Evolutionary conservation across 2,329 filamentous ascomycete genomes (phyloP).

Genomic region (Myriosclerotinia duriaeana): DNA sequence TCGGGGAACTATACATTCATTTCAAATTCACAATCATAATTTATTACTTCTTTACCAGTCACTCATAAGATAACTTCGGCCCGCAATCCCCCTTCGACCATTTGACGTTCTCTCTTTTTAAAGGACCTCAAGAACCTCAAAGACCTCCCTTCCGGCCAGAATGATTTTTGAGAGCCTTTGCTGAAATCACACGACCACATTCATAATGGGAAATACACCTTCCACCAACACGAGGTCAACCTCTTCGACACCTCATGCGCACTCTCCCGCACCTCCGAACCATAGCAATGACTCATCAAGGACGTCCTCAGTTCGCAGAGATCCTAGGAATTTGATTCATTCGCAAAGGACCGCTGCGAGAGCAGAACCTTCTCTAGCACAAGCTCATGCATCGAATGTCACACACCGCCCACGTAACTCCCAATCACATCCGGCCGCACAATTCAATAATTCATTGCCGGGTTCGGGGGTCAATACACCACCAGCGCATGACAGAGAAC

Average conservation of each 20-base stretch:
- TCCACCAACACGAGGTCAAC: constrained; percentile 44
- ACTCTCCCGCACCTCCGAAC: constrained; percentile 36
- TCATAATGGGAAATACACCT: constrained; percentile 48
- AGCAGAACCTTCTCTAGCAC: constrained; percentile 61
- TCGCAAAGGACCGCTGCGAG: constrained; percentile 57
- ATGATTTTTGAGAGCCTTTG: constrained; percentile 13
- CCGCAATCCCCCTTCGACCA: neutral
- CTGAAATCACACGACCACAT: constrained; percentile 32
- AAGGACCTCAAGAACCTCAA: neutral
- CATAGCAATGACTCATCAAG: constrained; percentile 38
- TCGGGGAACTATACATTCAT: constrained; percentile 1
- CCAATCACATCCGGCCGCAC: constrained; percentile 31
- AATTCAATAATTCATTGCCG: constrained; percentile 28
- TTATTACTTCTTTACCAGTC: constrained; percentile 2
- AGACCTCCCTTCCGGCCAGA: neutral
- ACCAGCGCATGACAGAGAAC: constrained; percentile 31
- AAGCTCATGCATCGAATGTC: constrained; percentile 46
- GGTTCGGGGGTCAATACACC: constrained; percentile 31
- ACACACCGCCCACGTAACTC: constrained; percentile 37
- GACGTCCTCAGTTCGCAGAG: constrained; percentile 38
- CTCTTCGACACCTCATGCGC: constrained; percentile 40
- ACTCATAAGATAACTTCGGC: neutral
- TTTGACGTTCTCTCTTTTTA: neutral
- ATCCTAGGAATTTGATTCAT: constrained; percentile 55
- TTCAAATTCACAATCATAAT: constrained; percentile 8